Evolutionary conservation across 2,329 filamentous ascomycete genomes (phyloP), one percentile per base, ranked within the genome.

Genomic region (Apiospora marii): DNA sequence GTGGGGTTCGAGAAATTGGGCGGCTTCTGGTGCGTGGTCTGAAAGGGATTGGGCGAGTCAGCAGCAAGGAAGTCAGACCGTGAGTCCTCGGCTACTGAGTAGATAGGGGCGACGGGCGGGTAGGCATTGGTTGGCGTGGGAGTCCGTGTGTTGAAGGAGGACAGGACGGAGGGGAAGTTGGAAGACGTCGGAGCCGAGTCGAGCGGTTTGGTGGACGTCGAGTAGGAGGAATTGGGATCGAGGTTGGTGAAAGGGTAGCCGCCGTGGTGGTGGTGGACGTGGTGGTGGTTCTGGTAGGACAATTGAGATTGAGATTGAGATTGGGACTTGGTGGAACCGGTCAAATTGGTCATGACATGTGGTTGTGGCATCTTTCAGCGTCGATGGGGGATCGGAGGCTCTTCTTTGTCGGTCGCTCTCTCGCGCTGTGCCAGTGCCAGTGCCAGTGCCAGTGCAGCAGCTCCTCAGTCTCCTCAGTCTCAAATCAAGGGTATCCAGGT

Each of bases 361-460:
- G 72, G 72, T 72, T 70, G 72, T 73, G 72, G 70, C 72, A 73
- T 73, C 58, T 68, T 73, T 30, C 67, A 75, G 72, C 53, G 71
- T 5, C 7, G 37, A 10, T 10, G 37, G 37, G 37, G 37, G 37
- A 41, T 41, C 10, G 37, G 37, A 41, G 37, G 37, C 37, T 41
- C 37, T 41, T 41, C 37, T 41, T 71, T 19, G n/a, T 44, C 22
- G 24, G 41, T 46, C 41, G 44, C 64, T 37, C 22, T 41, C 61
- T 67, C 34, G 43, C 22, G 27, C 53, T 30, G 27, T 30, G 27
- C 27, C 27, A 30, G 27, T 30, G 27, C 27, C 27, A 30, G 27
- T 30, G 27, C 27, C 27, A 30, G 27, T 30, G 27, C 27, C 27
- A 30, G 27, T 30, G 27, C 4, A n/a, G 27, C 27, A 30, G 27